These are phyloP conservation scores for Vaccinium vitisidaea DNA, from an alignment of 148 eudicot genomes.

Conservation along the genomic window DNA sequence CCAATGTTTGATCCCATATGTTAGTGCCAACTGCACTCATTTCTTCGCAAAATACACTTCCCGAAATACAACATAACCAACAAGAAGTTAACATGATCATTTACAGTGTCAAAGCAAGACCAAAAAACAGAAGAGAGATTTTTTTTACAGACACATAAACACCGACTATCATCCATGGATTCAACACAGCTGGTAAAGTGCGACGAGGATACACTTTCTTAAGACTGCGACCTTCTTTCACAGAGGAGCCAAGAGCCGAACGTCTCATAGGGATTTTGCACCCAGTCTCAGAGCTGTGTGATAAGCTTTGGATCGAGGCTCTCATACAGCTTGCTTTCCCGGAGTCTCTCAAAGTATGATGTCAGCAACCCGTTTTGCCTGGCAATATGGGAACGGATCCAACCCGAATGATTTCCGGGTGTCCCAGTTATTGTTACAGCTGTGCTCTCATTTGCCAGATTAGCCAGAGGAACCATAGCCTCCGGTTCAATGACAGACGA, in stretches of 20 bases:
- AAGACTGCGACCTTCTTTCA: background rate
- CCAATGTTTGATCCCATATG: background rate
- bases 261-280: background rate
- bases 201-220: background rate
- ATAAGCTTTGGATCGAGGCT: slow-evolving; percentile 3
- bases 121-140: background rate
- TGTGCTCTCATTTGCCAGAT: slow-evolving; percentile 24
- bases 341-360: slow-evolving; percentile 31
- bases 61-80: background rate
- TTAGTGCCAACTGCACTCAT: background rate
- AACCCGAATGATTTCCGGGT: slow-evolving; percentile 18
- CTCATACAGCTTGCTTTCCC: slow-evolving; percentile 2
- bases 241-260: background rate
- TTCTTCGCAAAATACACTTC: background rate
- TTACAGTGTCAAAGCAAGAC: background rate
- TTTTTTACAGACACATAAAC: background rate
- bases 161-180: background rate
- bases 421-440: slow-evolving; percentile 20
- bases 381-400: slow-evolving; percentile 27
- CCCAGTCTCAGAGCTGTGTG: background rate
- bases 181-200: background rate
- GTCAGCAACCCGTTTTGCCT: slow-evolving; percentile 19
- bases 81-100: background rate
- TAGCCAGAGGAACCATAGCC: slow-evolving; percentile 24
- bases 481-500: slow-evolving; percentile 26